Evolutionary conservation across 345 rosid species (phyloP).

Genomic region (Isatis tinctoria): DNA sequence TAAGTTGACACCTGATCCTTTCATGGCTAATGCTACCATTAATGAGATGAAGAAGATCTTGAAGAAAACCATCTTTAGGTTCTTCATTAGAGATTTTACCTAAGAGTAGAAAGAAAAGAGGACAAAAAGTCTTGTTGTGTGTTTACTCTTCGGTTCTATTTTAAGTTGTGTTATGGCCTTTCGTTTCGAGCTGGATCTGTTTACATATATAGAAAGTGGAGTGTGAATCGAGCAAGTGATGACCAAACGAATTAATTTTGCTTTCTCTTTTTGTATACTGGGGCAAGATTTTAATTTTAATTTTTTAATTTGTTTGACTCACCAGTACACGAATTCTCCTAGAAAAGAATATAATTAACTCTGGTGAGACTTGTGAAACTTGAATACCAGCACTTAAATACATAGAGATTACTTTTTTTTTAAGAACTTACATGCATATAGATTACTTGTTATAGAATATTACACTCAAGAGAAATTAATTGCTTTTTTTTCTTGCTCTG

Average conservation of each 20-base stretch:
- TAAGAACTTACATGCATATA: neutral
- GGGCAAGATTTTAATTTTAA: neutral
- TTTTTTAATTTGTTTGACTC: neutral
- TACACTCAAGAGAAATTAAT: neutral
- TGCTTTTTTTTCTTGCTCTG: neutral
- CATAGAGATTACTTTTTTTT: too few species aligned
- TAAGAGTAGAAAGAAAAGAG: slow-evolving; percentile 3
- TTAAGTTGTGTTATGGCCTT: slow-evolving; percentile 15
- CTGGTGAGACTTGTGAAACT: neutral
- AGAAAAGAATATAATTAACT: neutral
- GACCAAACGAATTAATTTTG: slow-evolving; percentile 3
- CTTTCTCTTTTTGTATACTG: neutral
- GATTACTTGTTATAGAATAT: neutral
- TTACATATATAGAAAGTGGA: slow-evolving; percentile 24
- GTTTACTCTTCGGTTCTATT: slow-evolving; percentile 25
- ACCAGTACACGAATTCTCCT: neutral
- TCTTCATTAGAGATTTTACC: slow-evolving; percentile 14
- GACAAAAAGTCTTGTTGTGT: neutral
- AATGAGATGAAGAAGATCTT: slow-evolving; percentile 62
- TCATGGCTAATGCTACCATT: slow-evolving; percentile 46
- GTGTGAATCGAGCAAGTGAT: slow-evolving; percentile 11
- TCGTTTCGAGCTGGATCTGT: slow-evolving; percentile 1
- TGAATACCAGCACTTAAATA: neutral
- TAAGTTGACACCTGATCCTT: slow-evolving; percentile 51
- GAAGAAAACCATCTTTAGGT: slow-evolving; percentile 30